Evolutionary conservation across 1,284 basidiomycete genomes (phyloP), one percentile per base, ranked within the genome.

Genomic region (Ceratobasidium theobromae): DNA sequence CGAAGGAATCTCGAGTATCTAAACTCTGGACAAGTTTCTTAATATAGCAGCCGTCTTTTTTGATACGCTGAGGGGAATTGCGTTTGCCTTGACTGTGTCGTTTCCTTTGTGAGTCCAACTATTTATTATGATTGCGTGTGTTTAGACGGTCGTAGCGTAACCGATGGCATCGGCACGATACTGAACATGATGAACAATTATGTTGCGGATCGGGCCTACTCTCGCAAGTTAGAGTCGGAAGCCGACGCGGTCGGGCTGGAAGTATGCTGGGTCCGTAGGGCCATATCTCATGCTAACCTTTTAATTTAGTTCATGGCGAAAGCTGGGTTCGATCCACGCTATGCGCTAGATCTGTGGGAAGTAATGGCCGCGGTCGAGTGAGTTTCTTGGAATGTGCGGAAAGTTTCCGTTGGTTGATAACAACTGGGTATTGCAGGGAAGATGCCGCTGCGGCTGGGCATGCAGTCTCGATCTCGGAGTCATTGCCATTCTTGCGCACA

Each of bases 171-270:
- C 4, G 79, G 76, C 0, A 70, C 79, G 16, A 74, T 75, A 53
- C 77, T 82, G 71, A 82, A 81, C 66, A 77, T 77, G 71, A 69
- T 81, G 40, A 80, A 81, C 69, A 77, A 81, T 55, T 73, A 78
- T 18, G 76, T 82, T 0, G 78, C 79, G 2, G 75, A 79, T 55
- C 72, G 79, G 23, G 80, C 80, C 1, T 82, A 78, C 68, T 80
- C 78, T 25, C 74, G 80, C 40, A 81, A 81, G 71, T 71, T 82
- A 16, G 80, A 82, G 70, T 76, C 76, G 70, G 81, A 82, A 70
- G 81, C 81, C 1, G 81, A 82, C 66, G 72, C 75, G 9, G 76
- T 82, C 1, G 80, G 81, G 1, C 71, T 82, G 11, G 73, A 79
- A 65, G 77, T 79, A 57, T 65, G 75, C 70, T 23, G 23, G 30